These are phyloP conservation scores for Cruciata laevipes DNA, from an alignment of 257 asterid species.

Conservation along the genomic window DNA sequence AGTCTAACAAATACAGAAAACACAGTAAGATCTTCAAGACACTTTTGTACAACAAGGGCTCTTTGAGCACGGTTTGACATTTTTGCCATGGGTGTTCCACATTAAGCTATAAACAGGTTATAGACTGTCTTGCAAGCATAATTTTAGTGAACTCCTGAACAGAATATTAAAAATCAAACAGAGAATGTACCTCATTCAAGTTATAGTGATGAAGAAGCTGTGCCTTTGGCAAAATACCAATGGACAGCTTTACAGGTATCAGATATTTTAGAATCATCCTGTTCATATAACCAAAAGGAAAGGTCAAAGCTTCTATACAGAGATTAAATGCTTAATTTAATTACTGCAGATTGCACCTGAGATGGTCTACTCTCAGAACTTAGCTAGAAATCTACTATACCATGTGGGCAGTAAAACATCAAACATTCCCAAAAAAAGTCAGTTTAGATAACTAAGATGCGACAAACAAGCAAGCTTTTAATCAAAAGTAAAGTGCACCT, in stretches of 20 bases:
- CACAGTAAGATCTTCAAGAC: background rate
- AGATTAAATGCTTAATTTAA: background rate
- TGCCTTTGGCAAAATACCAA: slow-evolving; percentile 62
- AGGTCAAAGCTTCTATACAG: background rate
- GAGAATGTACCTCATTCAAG: slow-evolving; percentile 64
- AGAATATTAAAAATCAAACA: slow-evolving; percentile 12
- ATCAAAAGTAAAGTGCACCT: too few relatives aligned
- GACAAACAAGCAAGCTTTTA: too few relatives aligned
- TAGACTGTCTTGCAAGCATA: background rate
- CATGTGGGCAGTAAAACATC: background rate
- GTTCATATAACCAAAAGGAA: slow-evolving; percentile 17
- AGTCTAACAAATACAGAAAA: slow-evolving; percentile 4
- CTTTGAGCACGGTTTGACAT: background rate
- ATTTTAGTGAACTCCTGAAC: background rate
- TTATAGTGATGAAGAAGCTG: slow-evolving; percentile 63
- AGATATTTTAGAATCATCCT: slow-evolving; percentile 94
- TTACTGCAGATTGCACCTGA: background rate
- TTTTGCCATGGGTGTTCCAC: background rate
- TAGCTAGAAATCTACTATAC: background rate
- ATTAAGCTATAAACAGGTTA: background rate
- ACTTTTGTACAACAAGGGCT: background rate
- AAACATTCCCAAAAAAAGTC: background rate
- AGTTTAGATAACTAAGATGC: too few relatives aligned
- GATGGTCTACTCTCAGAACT: background rate
- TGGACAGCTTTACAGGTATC: slow-evolving; percentile 90